Percentiles rank a stretch among this genome's conserved stretches.
These are phyloP conservation scores for Trifolium dubium DNA, from an alignment of 306 rosid genomes.

Conservation along the genomic window DNA sequence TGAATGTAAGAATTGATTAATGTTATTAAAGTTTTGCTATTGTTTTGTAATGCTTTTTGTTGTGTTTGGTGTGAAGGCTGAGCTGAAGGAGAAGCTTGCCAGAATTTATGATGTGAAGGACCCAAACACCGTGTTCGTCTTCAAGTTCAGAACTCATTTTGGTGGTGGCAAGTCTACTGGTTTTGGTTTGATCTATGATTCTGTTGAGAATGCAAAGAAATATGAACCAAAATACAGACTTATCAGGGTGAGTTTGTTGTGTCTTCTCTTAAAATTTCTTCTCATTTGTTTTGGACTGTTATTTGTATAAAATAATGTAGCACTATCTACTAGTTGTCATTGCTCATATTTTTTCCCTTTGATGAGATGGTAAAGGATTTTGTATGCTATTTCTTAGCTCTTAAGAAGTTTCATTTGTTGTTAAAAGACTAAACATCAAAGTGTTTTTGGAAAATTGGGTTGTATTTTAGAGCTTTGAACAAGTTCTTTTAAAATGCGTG, in stretches of 20 bases:
- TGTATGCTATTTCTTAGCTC: background rate
- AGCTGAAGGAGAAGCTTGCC: slow-evolving; percentile 79
- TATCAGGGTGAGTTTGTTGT: slow-evolving; percentile 65
- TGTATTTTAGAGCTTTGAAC: background rate
- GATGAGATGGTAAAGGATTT: background rate
- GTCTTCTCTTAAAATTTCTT: too few relatives aligned
- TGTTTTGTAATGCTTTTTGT: background rate
- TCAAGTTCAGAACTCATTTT: slow-evolving; percentile 88
- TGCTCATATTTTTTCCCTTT: background rate
- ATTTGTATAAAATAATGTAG: too few relatives aligned
- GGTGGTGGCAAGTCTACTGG: slow-evolving; percentile 98
- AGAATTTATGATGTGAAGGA: slow-evolving; percentile 82
- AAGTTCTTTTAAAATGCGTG: background rate
- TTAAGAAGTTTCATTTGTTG: too few relatives aligned
- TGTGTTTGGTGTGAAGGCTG: slow-evolving; percentile 54
- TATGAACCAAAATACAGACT: slow-evolving; percentile 91
- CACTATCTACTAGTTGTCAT: too few relatives aligned
- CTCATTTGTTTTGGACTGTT: too few relatives aligned
- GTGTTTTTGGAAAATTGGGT: too few relatives aligned
- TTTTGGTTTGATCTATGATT: slow-evolving; percentile 86
- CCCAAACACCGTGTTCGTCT: slow-evolving; percentile 73
- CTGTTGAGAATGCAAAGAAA: slow-evolving; percentile 84
- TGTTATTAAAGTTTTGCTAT: background rate
- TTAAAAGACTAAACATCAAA: too few relatives aligned
- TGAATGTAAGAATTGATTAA: background rate